These are phyloP conservation scores for Populus pruinosa DNA, from an alignment of 345 rosid genomes.

Conservation along the genomic window DNA sequence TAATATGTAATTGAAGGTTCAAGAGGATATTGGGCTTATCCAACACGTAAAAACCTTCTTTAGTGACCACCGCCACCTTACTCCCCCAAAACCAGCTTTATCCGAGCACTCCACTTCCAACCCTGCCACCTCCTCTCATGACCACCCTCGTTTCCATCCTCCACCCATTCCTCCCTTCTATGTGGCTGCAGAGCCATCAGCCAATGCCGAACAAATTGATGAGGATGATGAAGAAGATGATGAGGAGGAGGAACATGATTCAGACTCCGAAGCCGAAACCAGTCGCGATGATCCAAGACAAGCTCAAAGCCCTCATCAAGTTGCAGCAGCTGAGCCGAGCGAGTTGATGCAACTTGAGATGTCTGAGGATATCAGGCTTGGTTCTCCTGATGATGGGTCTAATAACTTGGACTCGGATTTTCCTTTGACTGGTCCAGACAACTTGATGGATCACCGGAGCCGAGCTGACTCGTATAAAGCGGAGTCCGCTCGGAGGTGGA, in stretches of 20 bases:
- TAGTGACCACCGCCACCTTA: slow-evolving; percentile 35
- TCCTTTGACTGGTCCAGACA: slow-evolving; percentile 26
- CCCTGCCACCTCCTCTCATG: slow-evolving; percentile 50
- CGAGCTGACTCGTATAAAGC: slow-evolving; percentile 39
- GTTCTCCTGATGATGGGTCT: slow-evolving; percentile 77
- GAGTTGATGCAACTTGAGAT: slow-evolving; percentile 70
- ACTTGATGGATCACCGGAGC: slow-evolving; percentile 27
- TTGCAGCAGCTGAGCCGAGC: slow-evolving; percentile 44
- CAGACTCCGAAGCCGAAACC: slow-evolving; percentile 19
- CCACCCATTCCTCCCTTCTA: slow-evolving; percentile 30
- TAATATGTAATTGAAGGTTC: slow-evolving; percentile 34
- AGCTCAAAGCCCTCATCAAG: slow-evolving; percentile 19
- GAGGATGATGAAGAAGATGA: slow-evolving; percentile 42
- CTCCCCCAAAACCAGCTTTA: slow-evolving; percentile 66
- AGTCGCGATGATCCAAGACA: slow-evolving; percentile 23
- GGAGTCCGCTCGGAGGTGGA: slow-evolving; percentile 53
- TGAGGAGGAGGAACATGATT: slow-evolving; percentile 31
- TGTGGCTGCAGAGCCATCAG: slow-evolving; percentile 27
- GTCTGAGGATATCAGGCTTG: slow-evolving; percentile 77
- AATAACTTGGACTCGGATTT: slow-evolving; percentile 63
- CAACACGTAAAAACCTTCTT: slow-evolving; percentile 62
- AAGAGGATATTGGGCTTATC: slow-evolving; percentile 52
- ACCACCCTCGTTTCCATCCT: slow-evolving; percentile 39
- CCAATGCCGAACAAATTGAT: slow-evolving; percentile 20
- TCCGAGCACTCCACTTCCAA: slow-evolving; percentile 77